phyloP scores from a whole-genome alignment of 2,329 filamentous ascomycete species.

The Ambrosiella beaveri region DNA sequence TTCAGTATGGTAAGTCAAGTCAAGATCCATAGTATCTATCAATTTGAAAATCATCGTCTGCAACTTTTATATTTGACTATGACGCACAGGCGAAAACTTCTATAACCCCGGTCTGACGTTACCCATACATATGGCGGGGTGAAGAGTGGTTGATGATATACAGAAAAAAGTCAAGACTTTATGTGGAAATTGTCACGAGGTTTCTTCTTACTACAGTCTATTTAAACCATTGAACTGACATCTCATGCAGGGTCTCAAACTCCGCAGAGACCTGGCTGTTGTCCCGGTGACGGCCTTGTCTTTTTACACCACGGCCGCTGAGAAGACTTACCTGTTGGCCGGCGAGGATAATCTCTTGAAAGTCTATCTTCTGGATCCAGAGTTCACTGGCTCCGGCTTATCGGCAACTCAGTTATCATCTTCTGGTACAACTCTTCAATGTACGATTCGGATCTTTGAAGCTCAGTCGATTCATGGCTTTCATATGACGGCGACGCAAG shows the following conservation, averaged over 20 bases:
- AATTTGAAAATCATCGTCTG: neutral
- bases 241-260: neutral
- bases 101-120: neutral
- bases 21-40: no score
- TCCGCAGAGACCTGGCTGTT: conserved; percentile 12
- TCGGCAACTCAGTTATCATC: neutral
- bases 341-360: conserved; percentile 43
- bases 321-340: conserved; percentile 30
- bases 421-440: conserved; percentile 20
- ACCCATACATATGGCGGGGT: neutral
- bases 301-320: conserved; percentile 25
- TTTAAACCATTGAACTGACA: neutral
- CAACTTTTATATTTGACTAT: neutral
- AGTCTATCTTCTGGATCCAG: conserved; percentile 24
- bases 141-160: no score
- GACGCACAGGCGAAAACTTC: neutral
- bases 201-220: neutral
- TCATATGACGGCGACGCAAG: conserved; percentile 20
- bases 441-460: conserved; percentile 37
- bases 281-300: conserved; percentile 43
- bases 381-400: neutral
- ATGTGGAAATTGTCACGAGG: neutral
- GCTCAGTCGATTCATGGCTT: conserved; percentile 64
- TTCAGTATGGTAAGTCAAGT: neutral
- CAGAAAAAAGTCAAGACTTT: neutral